These are phyloP conservation scores for Dioszegia aurantiaca DNA, from an alignment of 768 basidiomycete genomes.

Conservation along the genomic window DNA sequence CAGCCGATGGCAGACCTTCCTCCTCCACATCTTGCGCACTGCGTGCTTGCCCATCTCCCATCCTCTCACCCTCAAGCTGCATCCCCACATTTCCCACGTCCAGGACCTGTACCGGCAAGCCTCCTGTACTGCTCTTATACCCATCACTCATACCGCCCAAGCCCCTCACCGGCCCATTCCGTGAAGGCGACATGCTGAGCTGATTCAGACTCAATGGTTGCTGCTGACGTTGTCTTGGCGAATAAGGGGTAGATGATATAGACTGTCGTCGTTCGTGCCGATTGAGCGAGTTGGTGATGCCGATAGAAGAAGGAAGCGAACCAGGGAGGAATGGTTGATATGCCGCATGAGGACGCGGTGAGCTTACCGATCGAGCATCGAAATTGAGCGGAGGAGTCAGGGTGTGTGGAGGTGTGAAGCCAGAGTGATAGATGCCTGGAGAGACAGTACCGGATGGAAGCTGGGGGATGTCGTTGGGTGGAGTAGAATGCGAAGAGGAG, in stretches of 20 bases:
- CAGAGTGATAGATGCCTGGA: constrained; percentile 32
- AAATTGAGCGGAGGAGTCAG: no score
- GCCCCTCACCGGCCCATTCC: not conserved
- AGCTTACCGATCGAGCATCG: constrained; percentile 5
- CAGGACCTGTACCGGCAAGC: not conserved
- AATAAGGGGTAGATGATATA: constrained; percentile 13
- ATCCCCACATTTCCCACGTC: not conserved
- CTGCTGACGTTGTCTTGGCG: constrained; percentile 4
- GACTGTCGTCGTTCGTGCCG: constrained; percentile 6
- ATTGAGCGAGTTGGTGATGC: not conserved
- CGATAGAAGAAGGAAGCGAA: not conserved
- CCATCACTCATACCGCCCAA: constrained; percentile 7
- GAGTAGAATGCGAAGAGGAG: constrained; percentile 4
- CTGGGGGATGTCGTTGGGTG: not conserved
- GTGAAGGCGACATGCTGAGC: not conserved
- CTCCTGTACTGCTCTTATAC: constrained; percentile 4
- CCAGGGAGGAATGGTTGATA: not conserved
- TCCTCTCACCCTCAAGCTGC: not conserved
- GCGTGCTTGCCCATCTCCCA: not conserved
- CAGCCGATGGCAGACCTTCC: constrained; percentile 1
- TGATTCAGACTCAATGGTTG: not conserved
- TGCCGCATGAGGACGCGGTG: not conserved
- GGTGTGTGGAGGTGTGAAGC: constrained; percentile 27
- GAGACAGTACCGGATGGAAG: constrained; percentile 23
- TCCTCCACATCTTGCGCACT: not conserved